Conservation (phyloP, 2,329 filamentous ascomycete genomes). For the Alternaria infectoria region DNA sequence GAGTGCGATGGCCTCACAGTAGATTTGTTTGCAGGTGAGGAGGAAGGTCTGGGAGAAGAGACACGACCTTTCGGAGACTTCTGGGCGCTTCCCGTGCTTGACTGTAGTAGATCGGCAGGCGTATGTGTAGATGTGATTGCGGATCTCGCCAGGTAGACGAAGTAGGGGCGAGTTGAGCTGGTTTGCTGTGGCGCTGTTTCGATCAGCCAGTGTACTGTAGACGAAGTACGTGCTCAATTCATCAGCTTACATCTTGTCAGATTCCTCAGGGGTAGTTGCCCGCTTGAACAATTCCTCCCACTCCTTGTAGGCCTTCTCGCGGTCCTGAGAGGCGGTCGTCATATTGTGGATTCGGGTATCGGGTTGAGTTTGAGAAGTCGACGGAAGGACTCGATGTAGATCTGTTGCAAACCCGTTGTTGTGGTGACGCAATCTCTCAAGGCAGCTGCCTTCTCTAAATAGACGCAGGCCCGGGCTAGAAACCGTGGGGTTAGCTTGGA, state of each 20-base stretch:
- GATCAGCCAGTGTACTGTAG: background rate
- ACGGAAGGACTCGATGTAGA: too few species aligned
- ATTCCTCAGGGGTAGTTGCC: fast-evolving
- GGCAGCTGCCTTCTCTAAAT: too few species aligned
- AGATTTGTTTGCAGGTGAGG: background rate
- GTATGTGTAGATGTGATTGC: background rate
- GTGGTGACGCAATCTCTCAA: too few species aligned
- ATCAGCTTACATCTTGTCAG: background rate
- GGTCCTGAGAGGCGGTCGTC: background rate
- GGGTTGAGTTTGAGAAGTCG: too few species aligned
- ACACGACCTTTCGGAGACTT: background rate
- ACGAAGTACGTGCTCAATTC: too few species aligned
- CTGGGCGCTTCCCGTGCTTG: background rate
- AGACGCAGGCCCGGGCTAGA: background rate
- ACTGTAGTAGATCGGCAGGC: fast-evolving
- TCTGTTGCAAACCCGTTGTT: too few species aligned
- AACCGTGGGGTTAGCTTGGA: background rate
- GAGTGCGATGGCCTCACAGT: background rate
- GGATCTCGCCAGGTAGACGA: background rate
- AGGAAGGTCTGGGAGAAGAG: background rate
- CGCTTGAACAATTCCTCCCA: background rate
- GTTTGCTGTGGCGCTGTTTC: background rate
- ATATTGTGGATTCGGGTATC: background rate
- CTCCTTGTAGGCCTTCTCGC: background rate
- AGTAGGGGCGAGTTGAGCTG: background rate